Conservation (phyloP, 2,329 filamentous ascomycete genomes). For the Botrytis hyacinthi region DNA sequence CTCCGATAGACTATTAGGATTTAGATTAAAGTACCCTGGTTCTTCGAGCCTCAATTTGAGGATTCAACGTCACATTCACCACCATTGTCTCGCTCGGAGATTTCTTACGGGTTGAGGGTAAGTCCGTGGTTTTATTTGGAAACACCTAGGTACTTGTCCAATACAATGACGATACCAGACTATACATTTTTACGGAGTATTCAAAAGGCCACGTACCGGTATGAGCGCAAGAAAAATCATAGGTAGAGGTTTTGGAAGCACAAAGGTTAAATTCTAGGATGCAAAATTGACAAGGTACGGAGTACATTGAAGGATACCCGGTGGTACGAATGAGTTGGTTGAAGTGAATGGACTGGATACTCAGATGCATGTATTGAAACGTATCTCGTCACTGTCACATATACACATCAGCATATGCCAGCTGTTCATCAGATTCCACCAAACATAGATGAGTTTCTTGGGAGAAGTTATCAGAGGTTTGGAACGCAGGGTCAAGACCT, state of each 20-base stretch:
- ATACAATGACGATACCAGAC: background rate
- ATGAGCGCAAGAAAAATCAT: background rate
- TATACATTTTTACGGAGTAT: background rate
- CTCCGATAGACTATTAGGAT: background rate
- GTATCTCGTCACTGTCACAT: slow-evolving; percentile 4
- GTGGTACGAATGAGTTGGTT: background rate
- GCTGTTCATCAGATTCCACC: background rate
- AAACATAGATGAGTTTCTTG: background rate
- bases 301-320: background rate
- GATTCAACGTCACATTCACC: background rate
- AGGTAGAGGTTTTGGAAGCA: background rate
- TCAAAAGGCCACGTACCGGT: background rate
- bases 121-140: background rate
- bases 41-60: background rate
- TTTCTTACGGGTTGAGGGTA: slow-evolving; percentile 2
- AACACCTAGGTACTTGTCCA: background rate
- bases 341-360: background rate
- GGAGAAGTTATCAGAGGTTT: background rate
- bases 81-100: background rate
- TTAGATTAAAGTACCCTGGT: background rate
- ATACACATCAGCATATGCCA: background rate
- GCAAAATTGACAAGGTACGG: background rate
- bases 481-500: background rate
- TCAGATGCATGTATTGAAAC: background rate
- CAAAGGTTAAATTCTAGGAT: background rate